Conservation (phyloP, 129 eudicot genomes). For the Solidago caesia region DNA sequence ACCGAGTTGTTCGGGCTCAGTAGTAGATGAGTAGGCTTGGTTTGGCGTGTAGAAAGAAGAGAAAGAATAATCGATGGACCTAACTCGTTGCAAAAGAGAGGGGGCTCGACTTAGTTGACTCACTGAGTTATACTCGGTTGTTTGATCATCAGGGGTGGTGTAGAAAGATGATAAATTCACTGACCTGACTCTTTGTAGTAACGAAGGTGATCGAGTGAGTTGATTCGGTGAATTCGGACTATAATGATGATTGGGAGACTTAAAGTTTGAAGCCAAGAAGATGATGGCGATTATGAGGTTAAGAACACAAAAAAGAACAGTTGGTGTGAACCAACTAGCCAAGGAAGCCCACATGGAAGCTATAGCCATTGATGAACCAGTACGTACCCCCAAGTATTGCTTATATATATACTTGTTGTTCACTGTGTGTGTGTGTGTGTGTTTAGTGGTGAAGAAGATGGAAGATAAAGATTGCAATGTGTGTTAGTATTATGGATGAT, state of each 20-base stretch:
- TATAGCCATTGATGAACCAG: slow-evolving; percentile 24
- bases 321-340: slow-evolving; percentile 51
- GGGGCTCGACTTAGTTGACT: slow-evolving; percentile 33
- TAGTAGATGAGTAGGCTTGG: not conserved
- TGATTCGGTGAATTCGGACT: slow-evolving; percentile 10
- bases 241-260: slow-evolving; percentile 18
- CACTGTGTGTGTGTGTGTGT: slow-evolving; percentile 6
- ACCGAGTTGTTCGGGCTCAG: slow-evolving; percentile 18
- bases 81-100: slow-evolving; percentile 53
- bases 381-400: not conserved
- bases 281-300: slow-evolving; percentile 57
- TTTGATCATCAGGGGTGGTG: slow-evolving; percentile 12
- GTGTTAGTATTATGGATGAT: too few species aligned
- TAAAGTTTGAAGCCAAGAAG: slow-evolving; percentile 46
- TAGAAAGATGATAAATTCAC: slow-evolving; percentile 31
- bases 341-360: slow-evolving; percentile 32
- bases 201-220: slow-evolving; percentile 39
- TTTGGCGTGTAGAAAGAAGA: slow-evolving; percentile 6
- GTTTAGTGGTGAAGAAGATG: not conserved
- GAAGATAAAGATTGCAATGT: not conserved
- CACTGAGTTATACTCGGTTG: slow-evolving; percentile 14
- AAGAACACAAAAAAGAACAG: slow-evolving; percentile 55
- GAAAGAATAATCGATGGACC: slow-evolving; percentile 39
- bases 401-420: not conserved
- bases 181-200: slow-evolving; percentile 53